Conservation (phyloP, 2,329 filamentous ascomycete genomes). For the Davidsoniella virescens region DNA sequence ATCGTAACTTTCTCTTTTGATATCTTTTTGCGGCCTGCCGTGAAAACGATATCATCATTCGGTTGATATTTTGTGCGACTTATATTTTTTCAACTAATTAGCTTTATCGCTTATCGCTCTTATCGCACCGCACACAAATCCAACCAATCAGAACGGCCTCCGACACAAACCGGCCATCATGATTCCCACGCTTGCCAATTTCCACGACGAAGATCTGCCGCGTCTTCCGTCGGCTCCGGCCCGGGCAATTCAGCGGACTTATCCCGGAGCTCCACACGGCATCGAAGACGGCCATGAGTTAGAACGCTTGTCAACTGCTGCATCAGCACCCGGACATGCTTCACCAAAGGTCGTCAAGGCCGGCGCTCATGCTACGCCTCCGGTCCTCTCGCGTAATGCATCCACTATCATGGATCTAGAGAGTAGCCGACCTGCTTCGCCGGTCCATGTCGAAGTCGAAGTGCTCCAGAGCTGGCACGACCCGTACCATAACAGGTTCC, state of each 20-base stretch:
- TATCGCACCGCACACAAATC: too few relatives aligned
- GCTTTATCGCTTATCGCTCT: too few relatives aligned
- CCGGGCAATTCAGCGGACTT: slow-evolving; percentile 24
- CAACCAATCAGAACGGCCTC: too few relatives aligned
- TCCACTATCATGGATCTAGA: slow-evolving; percentile 26
- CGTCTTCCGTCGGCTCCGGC: slow-evolving; percentile 19
- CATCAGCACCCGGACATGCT: neutral
- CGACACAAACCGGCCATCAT: too few relatives aligned
- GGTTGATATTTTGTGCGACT: too few relatives aligned
- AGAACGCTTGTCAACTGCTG: slow-evolving; percentile 2
- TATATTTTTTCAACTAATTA: too few relatives aligned
- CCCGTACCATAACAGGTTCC: slow-evolving; percentile 52
- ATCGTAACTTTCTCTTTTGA: too few relatives aligned
- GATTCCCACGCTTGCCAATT: too few relatives aligned
- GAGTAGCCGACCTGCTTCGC: slow-evolving; percentile 35
- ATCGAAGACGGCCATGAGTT: slow-evolving; percentile 12
- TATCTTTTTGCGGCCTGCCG: too few relatives aligned
- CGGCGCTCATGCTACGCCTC: neutral
- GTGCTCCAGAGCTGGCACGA: slow-evolving; percentile 41
- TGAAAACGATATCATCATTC: too few relatives aligned
- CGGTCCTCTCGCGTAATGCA: neutral
- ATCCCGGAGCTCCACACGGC: slow-evolving; percentile 23
- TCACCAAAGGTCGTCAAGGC: neutral
- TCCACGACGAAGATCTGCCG: slow-evolving; percentile 14
- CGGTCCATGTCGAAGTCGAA: slow-evolving; percentile 25